Evolutionary conservation across 1,284 basidiomycete genomes (phyloP).

Genomic region (Ustilago curta): DNA sequence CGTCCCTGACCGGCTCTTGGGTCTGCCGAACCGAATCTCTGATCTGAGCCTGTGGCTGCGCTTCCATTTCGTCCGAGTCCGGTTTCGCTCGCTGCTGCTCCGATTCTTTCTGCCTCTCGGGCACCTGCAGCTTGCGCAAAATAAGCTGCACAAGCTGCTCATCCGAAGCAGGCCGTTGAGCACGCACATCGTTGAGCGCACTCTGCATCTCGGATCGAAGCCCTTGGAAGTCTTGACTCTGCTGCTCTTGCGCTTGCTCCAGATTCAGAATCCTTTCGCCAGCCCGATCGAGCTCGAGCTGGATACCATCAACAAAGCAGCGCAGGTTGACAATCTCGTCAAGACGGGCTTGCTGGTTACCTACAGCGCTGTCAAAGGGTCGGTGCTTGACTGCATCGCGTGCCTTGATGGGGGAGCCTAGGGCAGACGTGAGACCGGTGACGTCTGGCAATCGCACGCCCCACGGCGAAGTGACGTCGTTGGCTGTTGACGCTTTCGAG

Average conservation of each 20-base stretch:
- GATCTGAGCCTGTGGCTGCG: neutral
- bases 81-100: slow-evolving; percentile 5
- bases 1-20: neutral
- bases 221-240: slow-evolving; percentile 47
- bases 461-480: slow-evolving; percentile 30
- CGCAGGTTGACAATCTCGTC: slow-evolving; percentile 51
- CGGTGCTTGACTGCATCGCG: slow-evolving; percentile 45
- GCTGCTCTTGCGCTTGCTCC: slow-evolving; percentile 50
- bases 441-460: slow-evolving; percentile 51
- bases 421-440: slow-evolving; percentile 53
- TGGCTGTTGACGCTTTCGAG: slow-evolving; percentile 10
- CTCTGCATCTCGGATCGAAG: slow-evolving; percentile 43
- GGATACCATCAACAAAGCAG: slow-evolving; percentile 50
- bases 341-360: slow-evolving; percentile 42
- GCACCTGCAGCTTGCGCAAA: slow-evolving; percentile 24
- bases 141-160: slow-evolving; percentile 36
- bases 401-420: slow-evolving; percentile 51
- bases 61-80: neutral
- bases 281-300: slow-evolving; percentile 50
- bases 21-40: neutral
- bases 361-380: slow-evolving; percentile 39
- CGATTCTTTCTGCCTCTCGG: neutral
- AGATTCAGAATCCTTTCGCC: slow-evolving; percentile 51
- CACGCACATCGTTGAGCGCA: slow-evolving; percentile 35
- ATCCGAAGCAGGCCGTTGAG: slow-evolving; percentile 11